Evolutionary conservation across 768 basidiomycete genomes (phyloP).

Genomic region (Naganishia randhawae): DNA sequence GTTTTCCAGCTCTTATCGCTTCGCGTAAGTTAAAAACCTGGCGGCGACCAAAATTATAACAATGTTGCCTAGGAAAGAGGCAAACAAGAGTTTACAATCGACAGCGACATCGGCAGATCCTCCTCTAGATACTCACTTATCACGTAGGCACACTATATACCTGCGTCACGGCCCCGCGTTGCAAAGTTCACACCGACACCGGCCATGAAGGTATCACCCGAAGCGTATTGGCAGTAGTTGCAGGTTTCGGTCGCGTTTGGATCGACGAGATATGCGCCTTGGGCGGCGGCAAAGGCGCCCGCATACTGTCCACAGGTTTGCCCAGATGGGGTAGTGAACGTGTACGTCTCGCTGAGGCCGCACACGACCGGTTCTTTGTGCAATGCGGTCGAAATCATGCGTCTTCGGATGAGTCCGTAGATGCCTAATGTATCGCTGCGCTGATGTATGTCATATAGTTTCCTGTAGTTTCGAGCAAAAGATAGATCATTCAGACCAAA

Average conservation of each 20-base stretch:
- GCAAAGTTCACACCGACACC: slow-evolving; percentile 14
- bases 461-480: too few relatives aligned
- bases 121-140: too few relatives aligned
- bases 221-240: slow-evolving; percentile 60
- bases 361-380: slow-evolving; percentile 64
- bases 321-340: slow-evolving; percentile 68
- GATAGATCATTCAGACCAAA: too few relatives aligned
- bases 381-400: slow-evolving; percentile 60
- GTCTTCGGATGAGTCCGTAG: too few relatives aligned
- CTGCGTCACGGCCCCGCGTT: slow-evolving; percentile 27
- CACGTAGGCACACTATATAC: slow-evolving; percentile 41
- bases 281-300: slow-evolving; percentile 60
- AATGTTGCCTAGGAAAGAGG: too few relatives aligned
- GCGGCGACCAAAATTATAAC: slow-evolving; percentile 60
- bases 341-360: slow-evolving; percentile 57
- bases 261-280: slow-evolving; percentile 77
- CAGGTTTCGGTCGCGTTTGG: slow-evolving; percentile 61
- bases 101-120: too few relatives aligned
- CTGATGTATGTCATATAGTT: too few relatives aligned
- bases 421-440: too few relatives aligned
- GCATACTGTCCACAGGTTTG: slow-evolving; percentile 74
- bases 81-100: too few relatives aligned
- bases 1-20: slow-evolving; percentile 52
- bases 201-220: slow-evolving; percentile 28
- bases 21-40: slow-evolving; percentile 67